Evolutionary conservation across 768 basidiomycete species (phyloP).

Genomic region (Boletus reticulatus): DNA sequence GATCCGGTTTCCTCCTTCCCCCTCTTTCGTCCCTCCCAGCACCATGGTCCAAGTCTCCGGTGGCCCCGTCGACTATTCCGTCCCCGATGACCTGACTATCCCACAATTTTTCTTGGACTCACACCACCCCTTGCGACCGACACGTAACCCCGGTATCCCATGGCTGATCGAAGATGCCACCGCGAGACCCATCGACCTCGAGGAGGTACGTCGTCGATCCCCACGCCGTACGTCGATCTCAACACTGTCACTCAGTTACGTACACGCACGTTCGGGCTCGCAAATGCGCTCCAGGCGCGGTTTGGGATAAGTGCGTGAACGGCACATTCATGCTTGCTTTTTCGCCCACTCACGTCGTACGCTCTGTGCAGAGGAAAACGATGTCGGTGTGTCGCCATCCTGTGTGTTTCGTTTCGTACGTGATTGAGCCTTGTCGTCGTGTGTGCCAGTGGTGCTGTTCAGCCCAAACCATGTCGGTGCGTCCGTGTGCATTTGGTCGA

Average conservation of each 20-base stretch:
- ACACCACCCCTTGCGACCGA: conserved; percentile 42
- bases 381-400: conserved; percentile 46
- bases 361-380: conserved; percentile 40
- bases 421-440: conserved; percentile 2
- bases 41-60: conserved; percentile 25
- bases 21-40: background rate
- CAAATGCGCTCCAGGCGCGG: conserved; percentile 49
- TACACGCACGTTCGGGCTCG: conserved; percentile 47
- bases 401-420: background rate
- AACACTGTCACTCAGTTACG: conserved; percentile 30
- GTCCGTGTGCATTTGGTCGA: conserved; percentile 5
- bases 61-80: conserved; percentile 34
- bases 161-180: conserved; percentile 61
- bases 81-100: conserved; percentile 62
- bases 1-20: background rate
- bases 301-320: conserved; percentile 45
- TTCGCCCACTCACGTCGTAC: background rate
- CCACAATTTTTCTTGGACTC: conserved; percentile 64
- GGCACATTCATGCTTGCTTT: conserved; percentile 1
- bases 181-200: conserved; percentile 41
- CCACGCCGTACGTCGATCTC: background rate
- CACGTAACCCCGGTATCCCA: conserved; percentile 42
- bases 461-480: conserved; percentile 64
- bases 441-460: conserved; percentile 52
- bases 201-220: conserved; percentile 41